Base-by-base conservation (phyloP, 192 early-diverging fungal species). In the Podila horticola region DNA sequence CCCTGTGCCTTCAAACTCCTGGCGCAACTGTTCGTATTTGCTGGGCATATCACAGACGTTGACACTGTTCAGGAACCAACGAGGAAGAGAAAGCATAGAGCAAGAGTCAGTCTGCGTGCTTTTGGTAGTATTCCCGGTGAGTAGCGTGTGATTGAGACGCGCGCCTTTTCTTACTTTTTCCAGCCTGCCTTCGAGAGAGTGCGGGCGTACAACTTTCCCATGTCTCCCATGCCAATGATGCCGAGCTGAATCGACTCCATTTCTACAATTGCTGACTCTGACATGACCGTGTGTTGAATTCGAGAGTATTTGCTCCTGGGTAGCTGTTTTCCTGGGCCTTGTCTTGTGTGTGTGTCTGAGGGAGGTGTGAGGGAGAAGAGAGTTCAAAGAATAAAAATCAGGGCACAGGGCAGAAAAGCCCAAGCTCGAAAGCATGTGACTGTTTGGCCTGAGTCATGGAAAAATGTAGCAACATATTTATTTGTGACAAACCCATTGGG, bases 141-240 rank as follows among this genome's bases (percentile, higher is more conserved):
- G 26, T 66, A 19, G 20, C 20, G 19, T 15, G 15, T 20, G 19
- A 28, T 51, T 1, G 29, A 64, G 9, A 22, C 48, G 12, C 26
- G 49, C 2, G 28, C 30, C 36, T 68, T 26, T 20, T 13, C 41
- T 24, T 84, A 91, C 92, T 87, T 84, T 84, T 92, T 92, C 92
- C 93, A 98, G 10, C 96, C 96, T 15, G 92, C 90, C 45, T 86
- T 71, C n/a, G 77, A 63, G 58, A 98, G 91, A 55, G 81, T 85
- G 22, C 82, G 82, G 1, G 95, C 96, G 70, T 98, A 99, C 38
- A 98, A 90, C 65, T 89, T 87, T 45, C 97, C 97, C 97, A 99
- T 99, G 77, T 95, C 97, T 61, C 97, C 97, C 75, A 91, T 91
- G 31, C 97, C 97, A 62, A 99, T 97, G 67, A 99, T 92, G 26